Evolutionary conservation across 345 rosid genomes (phyloP), one percentile per base, ranked within the genome.

Genomic region (Odontarrhena argentea): DNA sequence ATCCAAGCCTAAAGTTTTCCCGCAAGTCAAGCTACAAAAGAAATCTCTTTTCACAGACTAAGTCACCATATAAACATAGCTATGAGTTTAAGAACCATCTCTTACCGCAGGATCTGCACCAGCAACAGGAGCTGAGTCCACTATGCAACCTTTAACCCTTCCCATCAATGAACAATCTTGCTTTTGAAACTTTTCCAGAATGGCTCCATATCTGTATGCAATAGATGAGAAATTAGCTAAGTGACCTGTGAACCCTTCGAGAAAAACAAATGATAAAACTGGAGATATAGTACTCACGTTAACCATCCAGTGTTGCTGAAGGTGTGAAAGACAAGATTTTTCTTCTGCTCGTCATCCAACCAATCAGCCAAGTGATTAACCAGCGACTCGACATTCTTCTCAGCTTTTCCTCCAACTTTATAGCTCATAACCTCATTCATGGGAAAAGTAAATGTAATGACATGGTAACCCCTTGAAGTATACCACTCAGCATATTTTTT

Each of bases 301-400:
- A 95, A 71, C 99, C 97, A 95, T 62, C 99, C 99, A 1, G 99
- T 95, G 68, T 95, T 95, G 82, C 99, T 91, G 66, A 95, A 95
- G 45, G 96, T 95, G 81, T 94, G 99, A 75, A 94, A 94, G 72
- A 94, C 87, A 9, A 95, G 77, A 69, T 82, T 91, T 73, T 86
- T 89, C 49, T 87, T 91, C 5, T 71, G 80, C 72, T 90, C 96
- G 54, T 84, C 99, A 71, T 94, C 99, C 77, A 94, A 68, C 96
- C 99, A 94, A 63, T 81, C 99, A 63, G 83, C 83, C 81, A 95
- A 75, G 70, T 95, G 97, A 73, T 85, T 81, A 67, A 86, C 97
- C 74, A 95, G 86, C 75, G 81, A 77, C 46, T 86, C 90, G 2
- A 95, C 74, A 52, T 87, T 79, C 72, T 86, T 80, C 62, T 95